Conservation (phyloP, 169 alveolate species). For the Plasmodium yoelii region DNA sequence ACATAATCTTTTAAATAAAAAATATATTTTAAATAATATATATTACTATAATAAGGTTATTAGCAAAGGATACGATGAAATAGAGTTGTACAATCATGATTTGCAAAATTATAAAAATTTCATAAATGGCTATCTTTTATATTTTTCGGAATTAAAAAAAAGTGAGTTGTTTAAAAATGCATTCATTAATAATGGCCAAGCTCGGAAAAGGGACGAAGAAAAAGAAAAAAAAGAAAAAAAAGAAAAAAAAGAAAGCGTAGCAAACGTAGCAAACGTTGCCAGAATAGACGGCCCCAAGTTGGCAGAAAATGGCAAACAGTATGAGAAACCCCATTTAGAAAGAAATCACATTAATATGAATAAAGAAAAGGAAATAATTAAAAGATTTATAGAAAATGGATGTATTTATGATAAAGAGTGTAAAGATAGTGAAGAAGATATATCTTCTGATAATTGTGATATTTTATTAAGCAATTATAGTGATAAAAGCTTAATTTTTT, state of each 20-base stretch:
- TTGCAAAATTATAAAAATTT: constrained; percentile 16
- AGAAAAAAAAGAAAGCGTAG: constrained; percentile 7
- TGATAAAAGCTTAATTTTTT: constrained; percentile 59
- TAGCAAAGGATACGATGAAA: constrained; percentile 6
- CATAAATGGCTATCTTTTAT: constrained; percentile 25
- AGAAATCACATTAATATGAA: neutral
- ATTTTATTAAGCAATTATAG: constrained; percentile 19
- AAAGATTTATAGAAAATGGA: constrained; percentile 6
- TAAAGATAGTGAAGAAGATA: neutral
- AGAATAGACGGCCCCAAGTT: no score
- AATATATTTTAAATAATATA: constrained; percentile 15
- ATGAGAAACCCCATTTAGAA: neutral
- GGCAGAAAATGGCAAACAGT: constrained; percentile 15
- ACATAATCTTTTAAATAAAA: constrained; percentile 7
- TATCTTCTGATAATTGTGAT: neutral
- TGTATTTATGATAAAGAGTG: neutral
- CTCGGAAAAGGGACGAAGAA: no score
- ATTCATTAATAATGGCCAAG: neutral
- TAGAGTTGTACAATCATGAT: neutral
- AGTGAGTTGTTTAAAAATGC: neutral
- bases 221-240: neutral
- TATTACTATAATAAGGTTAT: constrained; percentile 20
- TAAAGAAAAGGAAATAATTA: neutral
- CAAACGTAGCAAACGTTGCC: no score
- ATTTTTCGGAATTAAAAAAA: constrained; percentile 38